Percentiles rank a stretch among this genome's conserved stretches.
phyloP scores from a whole-genome alignment of 768 basidiomycete genomes.

The Kwoniella europaea region DNA sequence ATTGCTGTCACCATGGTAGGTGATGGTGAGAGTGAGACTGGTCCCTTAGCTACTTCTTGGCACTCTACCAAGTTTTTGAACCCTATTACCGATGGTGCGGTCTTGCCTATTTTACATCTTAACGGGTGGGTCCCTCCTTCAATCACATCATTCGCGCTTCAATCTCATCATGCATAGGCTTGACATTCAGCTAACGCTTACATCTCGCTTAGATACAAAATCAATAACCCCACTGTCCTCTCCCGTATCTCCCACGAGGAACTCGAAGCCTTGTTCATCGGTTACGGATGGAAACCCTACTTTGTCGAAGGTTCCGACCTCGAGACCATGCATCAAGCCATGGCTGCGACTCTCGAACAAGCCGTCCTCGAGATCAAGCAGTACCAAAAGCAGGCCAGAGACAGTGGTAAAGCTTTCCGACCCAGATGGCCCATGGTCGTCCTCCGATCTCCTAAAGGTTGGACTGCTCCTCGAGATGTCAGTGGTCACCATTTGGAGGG shows the following conservation, averaged over 20 bases:
- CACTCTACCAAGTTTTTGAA: slow-evolving; percentile 88
- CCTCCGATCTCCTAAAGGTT: slow-evolving; percentile 61
- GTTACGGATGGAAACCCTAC: slow-evolving; percentile 54
- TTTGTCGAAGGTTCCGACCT: slow-evolving; percentile 54
- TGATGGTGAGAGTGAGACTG: slow-evolving; percentile 70
- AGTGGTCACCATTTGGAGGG: slow-evolving; percentile 76
- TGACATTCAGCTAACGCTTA: neutral
- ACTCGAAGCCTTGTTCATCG: slow-evolving; percentile 48
- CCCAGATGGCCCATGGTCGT: slow-evolving; percentile 57
- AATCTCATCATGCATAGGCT: neutral
- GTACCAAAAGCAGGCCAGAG: slow-evolving; percentile 49
- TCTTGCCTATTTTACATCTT: slow-evolving; percentile 83
- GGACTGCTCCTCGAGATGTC: slow-evolving; percentile 70
- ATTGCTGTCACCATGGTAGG: slow-evolving; percentile 80
- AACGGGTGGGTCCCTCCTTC: slow-evolving; percentile 77
- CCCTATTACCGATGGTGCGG: slow-evolving; percentile 84
- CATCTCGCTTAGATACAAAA: slow-evolving; percentile 37
- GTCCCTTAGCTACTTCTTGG: slow-evolving; percentile 63
- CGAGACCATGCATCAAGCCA: slow-evolving; percentile 52
- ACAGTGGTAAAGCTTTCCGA: slow-evolving; percentile 50
- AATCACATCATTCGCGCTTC: neutral
- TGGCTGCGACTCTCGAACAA: slow-evolving; percentile 50
- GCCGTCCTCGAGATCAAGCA: slow-evolving; percentile 46
- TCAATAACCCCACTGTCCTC: slow-evolving; percentile 56
- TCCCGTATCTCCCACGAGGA: slow-evolving; percentile 52